Evolutionary conservation across 306 rosid species (phyloP).

Genomic region (Ormosia emarginata): DNA sequence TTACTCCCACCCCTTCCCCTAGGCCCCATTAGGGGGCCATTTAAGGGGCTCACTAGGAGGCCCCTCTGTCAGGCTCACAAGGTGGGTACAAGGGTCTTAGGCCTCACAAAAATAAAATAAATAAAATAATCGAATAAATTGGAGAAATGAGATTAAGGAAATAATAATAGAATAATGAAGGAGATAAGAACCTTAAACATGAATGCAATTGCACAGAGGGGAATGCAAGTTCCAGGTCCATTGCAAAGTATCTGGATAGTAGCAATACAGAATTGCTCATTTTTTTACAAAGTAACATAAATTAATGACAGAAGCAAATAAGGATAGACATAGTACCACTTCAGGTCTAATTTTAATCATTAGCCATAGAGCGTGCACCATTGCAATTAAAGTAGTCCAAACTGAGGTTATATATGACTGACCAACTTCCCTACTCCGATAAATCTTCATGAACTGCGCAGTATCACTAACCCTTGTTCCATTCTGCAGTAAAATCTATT

Average conservation of each 20-base stretch:
- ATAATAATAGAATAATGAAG: neutral
- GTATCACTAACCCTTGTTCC: conserved; percentile 30
- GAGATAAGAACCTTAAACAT: conserved; percentile 59
- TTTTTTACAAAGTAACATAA: conserved; percentile 5
- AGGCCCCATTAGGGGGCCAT: too few relatives aligned
- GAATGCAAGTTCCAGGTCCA: conserved; percentile 95
- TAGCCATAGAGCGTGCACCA: conserved; percentile 66
- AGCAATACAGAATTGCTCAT: neutral
- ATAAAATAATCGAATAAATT: neutral
- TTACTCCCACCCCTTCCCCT: too few relatives aligned
- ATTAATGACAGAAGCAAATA: neutral
- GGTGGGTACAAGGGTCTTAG: too few relatives aligned
- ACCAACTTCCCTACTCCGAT: conserved; percentile 93
- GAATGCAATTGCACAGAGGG: conserved; percentile 80
- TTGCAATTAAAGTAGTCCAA: conserved; percentile 78
- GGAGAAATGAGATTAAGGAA: neutral
- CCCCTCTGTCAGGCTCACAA: too few relatives aligned
- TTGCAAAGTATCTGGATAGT: conserved; percentile 79
- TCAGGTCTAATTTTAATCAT: conserved; percentile 86
- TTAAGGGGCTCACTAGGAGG: too few relatives aligned
- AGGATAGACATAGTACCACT: conserved; percentile 60
- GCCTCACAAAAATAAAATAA: too few relatives aligned
- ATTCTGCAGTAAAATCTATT: conserved; percentile 41
- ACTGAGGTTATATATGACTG: conserved; percentile 90
- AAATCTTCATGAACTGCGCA: conserved; percentile 76